Percentiles rank a stretch among this genome's conserved stretches.
Conservation (phyloP, 1,139 yeast genomes). For the Nematodospora anomalae region DNA sequence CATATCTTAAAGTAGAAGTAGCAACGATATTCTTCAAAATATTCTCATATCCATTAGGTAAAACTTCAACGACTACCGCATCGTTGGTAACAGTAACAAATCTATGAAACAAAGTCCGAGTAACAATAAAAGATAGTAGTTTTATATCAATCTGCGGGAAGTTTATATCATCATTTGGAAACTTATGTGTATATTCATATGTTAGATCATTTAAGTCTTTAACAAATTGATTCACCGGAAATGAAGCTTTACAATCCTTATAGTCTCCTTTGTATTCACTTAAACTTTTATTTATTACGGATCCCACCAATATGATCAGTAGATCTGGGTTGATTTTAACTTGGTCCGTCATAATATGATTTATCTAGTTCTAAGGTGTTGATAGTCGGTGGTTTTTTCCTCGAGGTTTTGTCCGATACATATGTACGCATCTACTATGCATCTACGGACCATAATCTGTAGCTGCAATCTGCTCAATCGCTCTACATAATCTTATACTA, state of each 20-base stretch:
- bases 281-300: constrained; percentile 29
- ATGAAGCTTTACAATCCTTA: constrained; percentile 16
- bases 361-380: neutral
- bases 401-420: neutral
- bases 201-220: constrained; percentile 19
- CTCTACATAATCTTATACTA: too few relatives aligned
- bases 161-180: constrained; percentile 14
- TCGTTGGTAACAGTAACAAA: constrained; percentile 22
- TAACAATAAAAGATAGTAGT: constrained; percentile 15
- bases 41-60: constrained; percentile 17
- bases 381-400: neutral
- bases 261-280: constrained; percentile 17
- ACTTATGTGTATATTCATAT: constrained; percentile 17
- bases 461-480: too few relatives aligned
- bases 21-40: constrained; percentile 28
- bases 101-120: constrained; percentile 16
- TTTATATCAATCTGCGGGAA: constrained; percentile 17
- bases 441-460: too few relatives aligned
- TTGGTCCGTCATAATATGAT: constrained; percentile 15
- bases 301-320: constrained; percentile 27
- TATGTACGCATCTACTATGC: too few relatives aligned
- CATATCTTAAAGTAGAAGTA: constrained; percentile 26
- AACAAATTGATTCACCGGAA: constrained; percentile 21
- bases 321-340: constrained; percentile 17
- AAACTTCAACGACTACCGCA: constrained; percentile 19